A percentile compares a stretch with the other conserved stretches of the same genome.
Evolutionary conservation across 495 filamentous ascomycete genomes (phyloP).

Genomic region (Podospora pseudoanserina): DNA sequence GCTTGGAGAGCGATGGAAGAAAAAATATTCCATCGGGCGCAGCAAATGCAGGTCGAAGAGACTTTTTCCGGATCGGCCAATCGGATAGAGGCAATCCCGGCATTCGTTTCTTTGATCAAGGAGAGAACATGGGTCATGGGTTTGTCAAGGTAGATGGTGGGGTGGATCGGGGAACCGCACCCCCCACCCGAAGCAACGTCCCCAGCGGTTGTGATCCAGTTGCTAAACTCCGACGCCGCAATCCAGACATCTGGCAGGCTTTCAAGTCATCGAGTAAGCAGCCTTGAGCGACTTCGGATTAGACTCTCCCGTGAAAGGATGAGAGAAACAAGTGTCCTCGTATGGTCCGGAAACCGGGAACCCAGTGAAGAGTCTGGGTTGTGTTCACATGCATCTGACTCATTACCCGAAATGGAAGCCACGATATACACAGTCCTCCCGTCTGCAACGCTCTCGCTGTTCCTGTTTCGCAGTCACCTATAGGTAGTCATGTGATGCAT

Average conservation of each 20-base stretch:
- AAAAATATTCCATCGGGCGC: background rate
- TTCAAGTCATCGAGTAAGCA: background rate
- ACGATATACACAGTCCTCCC: background rate
- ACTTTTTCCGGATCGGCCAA: background rate
- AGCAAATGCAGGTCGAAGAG: background rate
- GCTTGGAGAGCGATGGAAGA: background rate
- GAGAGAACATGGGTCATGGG: background rate
- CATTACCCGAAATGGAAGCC: slow-evolving; percentile 1
- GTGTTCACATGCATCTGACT: slow-evolving; percentile 3
- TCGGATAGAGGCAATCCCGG: background rate
- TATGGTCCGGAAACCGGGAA: background rate
- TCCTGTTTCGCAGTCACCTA: background rate
- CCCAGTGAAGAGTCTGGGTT: background rate
- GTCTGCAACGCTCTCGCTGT: background rate
- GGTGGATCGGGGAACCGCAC: background rate
- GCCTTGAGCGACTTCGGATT: background rate
- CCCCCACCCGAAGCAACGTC: background rate
- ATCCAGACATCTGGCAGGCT: background rate
- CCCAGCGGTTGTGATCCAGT: background rate
- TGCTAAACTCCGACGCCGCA: background rate
- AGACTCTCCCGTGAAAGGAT: background rate
- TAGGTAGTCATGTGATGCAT: background rate
- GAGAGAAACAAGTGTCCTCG: background rate
- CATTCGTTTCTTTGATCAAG: background rate
- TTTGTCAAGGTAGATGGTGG: background rate